Evolutionary conservation across 192 early-diverging fungal species (phyloP), one percentile per base, ranked within the genome.

Genomic region (Podila minutissima): DNA sequence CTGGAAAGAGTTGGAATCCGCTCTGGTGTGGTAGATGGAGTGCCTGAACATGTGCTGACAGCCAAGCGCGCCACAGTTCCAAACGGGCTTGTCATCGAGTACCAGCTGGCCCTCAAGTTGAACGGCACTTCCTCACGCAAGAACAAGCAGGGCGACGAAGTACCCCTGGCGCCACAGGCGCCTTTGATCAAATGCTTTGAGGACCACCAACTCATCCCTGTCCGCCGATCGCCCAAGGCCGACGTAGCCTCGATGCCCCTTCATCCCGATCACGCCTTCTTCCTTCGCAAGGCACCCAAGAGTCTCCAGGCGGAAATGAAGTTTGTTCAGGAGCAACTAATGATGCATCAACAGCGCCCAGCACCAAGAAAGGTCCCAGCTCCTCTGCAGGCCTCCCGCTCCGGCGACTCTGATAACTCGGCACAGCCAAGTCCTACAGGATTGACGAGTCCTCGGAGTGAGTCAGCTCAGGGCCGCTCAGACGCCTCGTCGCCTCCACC

Each of bases 1-100:
- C 49, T 89, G 4, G 89, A 90, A 15, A 90, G 86, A 33, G 82
- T 89, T 48, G 86, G 87, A 50, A 84, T 90, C 15, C 48, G 68
- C 12, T 71, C 86, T 22, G 84, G 82, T 19, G 83, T 85, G 20
- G 81, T 85, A 17, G 87, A 86, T 71, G 83, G 82, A 50, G 83
- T 76, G 4, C 77, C 66, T 15, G 77, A 81, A 22, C 66, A 72
- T 38, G 66, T 81, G n/a, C 37, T 81, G 70, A 55, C 48, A 11
- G 62, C 77, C 13, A 81, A 81, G 67, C 65, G 77, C 6, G 48
- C 67, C 15, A 61, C 66, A 2, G 50, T 73, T 22, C 71, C 77
- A 26, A 72, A 81, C 37, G 77, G 77, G 9, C 55, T 81, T 3
- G 71, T 81, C 15, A 81, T 81, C 46, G 77, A 72, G 29, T 81